These are phyloP conservation scores for Cupressus sempervirens DNA, from an alignment of 75 land plant genomes.

Conservation along the genomic window DNA sequence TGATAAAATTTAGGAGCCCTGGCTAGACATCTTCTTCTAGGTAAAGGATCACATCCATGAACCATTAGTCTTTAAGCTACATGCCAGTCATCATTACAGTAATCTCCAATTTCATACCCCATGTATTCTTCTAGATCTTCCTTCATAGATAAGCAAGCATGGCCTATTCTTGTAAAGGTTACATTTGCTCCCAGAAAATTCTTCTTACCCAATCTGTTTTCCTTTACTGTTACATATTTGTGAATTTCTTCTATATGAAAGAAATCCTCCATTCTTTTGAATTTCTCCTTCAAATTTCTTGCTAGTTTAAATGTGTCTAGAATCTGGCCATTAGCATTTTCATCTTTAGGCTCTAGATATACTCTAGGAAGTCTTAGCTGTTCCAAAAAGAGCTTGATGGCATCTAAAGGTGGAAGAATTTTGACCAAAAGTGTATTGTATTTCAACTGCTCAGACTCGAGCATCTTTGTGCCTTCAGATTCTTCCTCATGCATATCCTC, in stretches of 20 bases:
- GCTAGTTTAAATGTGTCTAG: not conserved
- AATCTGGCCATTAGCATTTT: not conserved
- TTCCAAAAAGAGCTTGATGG: conserved; percentile 12
- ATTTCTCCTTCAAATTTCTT: conserved; percentile 5
- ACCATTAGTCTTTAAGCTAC: conserved; percentile 69
- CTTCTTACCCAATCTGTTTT: conserved; percentile 54
- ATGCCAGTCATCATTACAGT: conserved; percentile 75
- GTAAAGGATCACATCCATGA: conserved; percentile 81
- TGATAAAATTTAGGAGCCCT: conserved; percentile 48
- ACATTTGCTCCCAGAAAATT: conserved; percentile 79
- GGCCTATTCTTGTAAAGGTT: conserved; percentile 60
- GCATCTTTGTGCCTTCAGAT: conserved; percentile 1
- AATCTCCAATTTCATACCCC: conserved; percentile 72
- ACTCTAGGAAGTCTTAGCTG: conserved; percentile 8
- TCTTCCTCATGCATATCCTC: conserved; percentile 19
- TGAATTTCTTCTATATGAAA: conserved; percentile 58
- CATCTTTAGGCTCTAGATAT: not conserved
- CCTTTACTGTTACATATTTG: conserved; percentile 57
- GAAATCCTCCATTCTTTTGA: conserved; percentile 20
- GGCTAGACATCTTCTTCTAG: conserved; percentile 61
- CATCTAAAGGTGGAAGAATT: conserved; percentile 21
- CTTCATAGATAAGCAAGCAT: conserved; percentile 60
- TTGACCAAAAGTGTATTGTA: conserved; percentile 24
- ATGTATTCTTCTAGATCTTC: conserved; percentile 70
- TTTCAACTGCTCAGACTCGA: not conserved